Base-by-base conservation (phyloP, 2,329 filamentous ascomycete genomes). In the Aspergillus sp. region DNA sequence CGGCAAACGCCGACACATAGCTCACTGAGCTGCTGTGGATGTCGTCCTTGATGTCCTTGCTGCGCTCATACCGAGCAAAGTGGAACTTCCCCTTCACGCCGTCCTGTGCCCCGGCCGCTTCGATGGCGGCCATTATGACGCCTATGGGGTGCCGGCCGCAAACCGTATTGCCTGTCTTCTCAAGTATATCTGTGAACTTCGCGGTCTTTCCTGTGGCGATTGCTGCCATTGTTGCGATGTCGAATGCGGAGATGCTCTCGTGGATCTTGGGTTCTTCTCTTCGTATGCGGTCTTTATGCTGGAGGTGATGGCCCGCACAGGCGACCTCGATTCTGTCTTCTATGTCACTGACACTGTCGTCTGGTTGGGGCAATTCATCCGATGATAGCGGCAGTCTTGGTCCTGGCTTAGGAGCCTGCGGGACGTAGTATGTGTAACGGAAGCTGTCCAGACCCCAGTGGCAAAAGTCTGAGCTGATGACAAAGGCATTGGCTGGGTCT, bases 91-190 rank as follows among this genome's bases (percentile, higher is more conserved):
- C 80, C 57, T 75, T 75, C 53, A 67, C 67, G 61, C 73, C 70
- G 9, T 72, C 71, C 24, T 68, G 65, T 20, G 73, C 70, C 1
- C 76, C 73, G 33, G 90, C 70, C 49, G 81, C 77, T 76, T 97
- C 93, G 59, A 98, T 75, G 0, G 89, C 92, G 0, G 93, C 91
- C 91, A 99, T 92, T 39, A 89, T 84, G 4, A 98, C 88, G 0
- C 95, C 93, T 66, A 99, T 98, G 0, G 95, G 95, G 77, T 99
- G 95, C 49, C 93, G 82, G 3, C 95, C 95, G 69, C 95, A 99
- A 0, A 99, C 91, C 0, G 95, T 97, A 67, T 99, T 99, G 13
- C 85, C 85, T 0, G 93, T 98, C 37, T 84, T 77, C 52, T 80
- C 75, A 19, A 99, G 74, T 41, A 86, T 87, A 3, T 84, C 79